These are phyloP conservation scores for Microthyrium microscopicum DNA, from an alignment of 2,329 filamentous ascomycete genomes.

Conservation along the genomic window DNA sequence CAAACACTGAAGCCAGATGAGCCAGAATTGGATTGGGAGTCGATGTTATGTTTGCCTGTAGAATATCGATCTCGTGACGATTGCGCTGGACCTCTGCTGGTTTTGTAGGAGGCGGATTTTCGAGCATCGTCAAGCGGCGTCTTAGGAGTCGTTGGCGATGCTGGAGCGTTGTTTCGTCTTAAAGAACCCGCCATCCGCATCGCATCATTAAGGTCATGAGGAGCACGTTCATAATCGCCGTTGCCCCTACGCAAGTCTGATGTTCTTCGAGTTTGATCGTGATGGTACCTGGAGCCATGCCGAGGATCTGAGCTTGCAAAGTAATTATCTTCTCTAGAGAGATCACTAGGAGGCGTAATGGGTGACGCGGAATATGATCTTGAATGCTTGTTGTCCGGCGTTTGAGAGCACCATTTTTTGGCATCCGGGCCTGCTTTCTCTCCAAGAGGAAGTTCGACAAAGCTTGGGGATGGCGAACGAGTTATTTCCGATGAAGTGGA, in stretches of 20 bases:
- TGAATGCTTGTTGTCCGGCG: constrained; percentile 14
- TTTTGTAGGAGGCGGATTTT: too few species aligned
- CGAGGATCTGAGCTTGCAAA: neutral
- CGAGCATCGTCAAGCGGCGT: too few species aligned
- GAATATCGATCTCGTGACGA: too few species aligned
- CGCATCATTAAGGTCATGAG: too few species aligned
- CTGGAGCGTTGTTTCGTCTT: constrained; percentile 8
- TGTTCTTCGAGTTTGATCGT: neutral
- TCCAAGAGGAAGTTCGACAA: constrained; percentile 45
- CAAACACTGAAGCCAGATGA: constrained; percentile 27
- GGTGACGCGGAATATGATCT: neutral
- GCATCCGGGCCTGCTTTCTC: constrained; percentile 34
- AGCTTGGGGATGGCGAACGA: constrained; percentile 30
- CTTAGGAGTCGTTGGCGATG: constrained; percentile 14
- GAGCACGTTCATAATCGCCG: too few species aligned
- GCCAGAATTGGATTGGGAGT: too few species aligned
- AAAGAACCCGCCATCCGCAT: too few species aligned
- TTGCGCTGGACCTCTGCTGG: too few species aligned
- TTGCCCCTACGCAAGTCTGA: too few species aligned
- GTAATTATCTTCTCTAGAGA: neutral
- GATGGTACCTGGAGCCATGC: neutral
- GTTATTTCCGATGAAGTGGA: constrained; percentile 22
- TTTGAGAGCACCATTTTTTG: constrained; percentile 26
- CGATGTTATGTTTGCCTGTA: too few species aligned
- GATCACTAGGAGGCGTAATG: neutral